Evolutionary conservation across 768 basidiomycete genomes (phyloP).

Genomic region (Pholiota microspora): DNA sequence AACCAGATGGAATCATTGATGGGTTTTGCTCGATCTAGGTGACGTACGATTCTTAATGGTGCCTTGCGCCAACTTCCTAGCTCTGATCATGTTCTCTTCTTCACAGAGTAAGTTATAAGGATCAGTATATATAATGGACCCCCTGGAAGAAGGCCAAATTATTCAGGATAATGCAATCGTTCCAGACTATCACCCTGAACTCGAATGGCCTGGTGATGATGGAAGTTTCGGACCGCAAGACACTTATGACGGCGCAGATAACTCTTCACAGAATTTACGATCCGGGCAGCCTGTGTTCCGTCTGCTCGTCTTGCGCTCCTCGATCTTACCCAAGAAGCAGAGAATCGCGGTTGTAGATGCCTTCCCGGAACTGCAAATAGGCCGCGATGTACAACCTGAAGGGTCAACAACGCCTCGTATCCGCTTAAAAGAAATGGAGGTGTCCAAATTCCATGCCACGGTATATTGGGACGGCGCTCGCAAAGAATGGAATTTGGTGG

Average conservation of each 20-base stretch:
- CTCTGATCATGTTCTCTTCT: background rate
- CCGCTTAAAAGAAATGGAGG: slow-evolving; percentile 80
- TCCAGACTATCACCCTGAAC: slow-evolving; percentile 44
- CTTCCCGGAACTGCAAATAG: slow-evolving; percentile 67
- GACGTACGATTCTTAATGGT: background rate
- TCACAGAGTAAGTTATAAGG: background rate
- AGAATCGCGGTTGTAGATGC: slow-evolving; percentile 41
- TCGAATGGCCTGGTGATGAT: slow-evolving; percentile 61
- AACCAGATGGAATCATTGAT: slow-evolving; percentile 1
- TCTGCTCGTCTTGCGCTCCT: slow-evolving; percentile 54
- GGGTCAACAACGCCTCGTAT: slow-evolving; percentile 59
- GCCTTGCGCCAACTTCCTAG: background rate
- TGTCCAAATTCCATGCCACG: slow-evolving; percentile 79
- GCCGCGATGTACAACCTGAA: slow-evolving; percentile 58
- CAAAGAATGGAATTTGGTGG: slow-evolving; percentile 70
- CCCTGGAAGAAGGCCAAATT: slow-evolving; percentile 20
- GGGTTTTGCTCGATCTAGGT: background rate
- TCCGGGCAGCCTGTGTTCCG: slow-evolving; percentile 37
- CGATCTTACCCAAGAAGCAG: slow-evolving; percentile 54
- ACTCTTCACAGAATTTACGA: slow-evolving; percentile 7
- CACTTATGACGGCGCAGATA: slow-evolving; percentile 8
- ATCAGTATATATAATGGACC: slow-evolving; percentile 11
- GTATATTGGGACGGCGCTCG: slow-evolving; percentile 64
- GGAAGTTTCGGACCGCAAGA: slow-evolving; percentile 1
- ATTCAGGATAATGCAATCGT: slow-evolving; percentile 3